A percentile compares a stretch with the other conserved stretches of the same genome.
Evolutionary conservation across 2,329 filamentous ascomycete species (phyloP).

Genomic region (Trichothecium sympodiale): DNA sequence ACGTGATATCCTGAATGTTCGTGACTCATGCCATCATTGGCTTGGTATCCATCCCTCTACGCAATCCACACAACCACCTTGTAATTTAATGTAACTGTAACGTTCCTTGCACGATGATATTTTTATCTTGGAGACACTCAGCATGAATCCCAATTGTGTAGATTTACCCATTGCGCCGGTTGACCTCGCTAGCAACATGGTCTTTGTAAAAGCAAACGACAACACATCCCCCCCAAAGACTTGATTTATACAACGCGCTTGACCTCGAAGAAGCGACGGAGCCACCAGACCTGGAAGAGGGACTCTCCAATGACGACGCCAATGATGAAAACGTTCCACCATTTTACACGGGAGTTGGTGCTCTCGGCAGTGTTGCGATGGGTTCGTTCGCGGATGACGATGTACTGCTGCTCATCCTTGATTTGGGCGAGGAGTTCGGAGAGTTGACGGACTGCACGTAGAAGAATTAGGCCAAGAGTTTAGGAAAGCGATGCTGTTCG

Average conservation of each 20-base stretch:
- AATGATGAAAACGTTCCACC: conserved; percentile 98
- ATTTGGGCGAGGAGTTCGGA: conserved; percentile 81
- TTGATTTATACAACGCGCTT: conserved; percentile 55
- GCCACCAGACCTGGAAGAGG: conserved; percentile 98
- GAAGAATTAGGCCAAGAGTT: conserved; percentile 6
- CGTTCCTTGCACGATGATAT: no score
- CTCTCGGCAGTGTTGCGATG: conserved; percentile 98
- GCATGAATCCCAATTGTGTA: no score
- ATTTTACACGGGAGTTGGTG: conserved; percentile 95
- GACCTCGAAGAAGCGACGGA: conserved; percentile 95
- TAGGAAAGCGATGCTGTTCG: not conserved
- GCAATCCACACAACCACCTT: no score
- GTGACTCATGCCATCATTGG: no score
- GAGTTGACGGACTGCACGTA: conserved; percentile 58
- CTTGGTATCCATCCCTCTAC: no score
- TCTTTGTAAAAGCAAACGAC: not conserved
- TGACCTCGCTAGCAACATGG: not conserved
- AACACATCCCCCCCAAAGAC: no score
- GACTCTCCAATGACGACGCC: conserved; percentile 81
- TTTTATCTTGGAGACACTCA: no score
- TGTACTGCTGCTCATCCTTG: conserved; percentile 97
- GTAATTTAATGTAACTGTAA: no score
- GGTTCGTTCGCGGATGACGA: conserved; percentile 86
- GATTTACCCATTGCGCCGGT: conserved; percentile 3
- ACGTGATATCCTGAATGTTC: no score